Percentiles rank a stretch among this genome's conserved stretches.
phyloP scores from a whole-genome alignment of 176 grass and related monocot genomes.

The Ensete glaucum region DNA sequence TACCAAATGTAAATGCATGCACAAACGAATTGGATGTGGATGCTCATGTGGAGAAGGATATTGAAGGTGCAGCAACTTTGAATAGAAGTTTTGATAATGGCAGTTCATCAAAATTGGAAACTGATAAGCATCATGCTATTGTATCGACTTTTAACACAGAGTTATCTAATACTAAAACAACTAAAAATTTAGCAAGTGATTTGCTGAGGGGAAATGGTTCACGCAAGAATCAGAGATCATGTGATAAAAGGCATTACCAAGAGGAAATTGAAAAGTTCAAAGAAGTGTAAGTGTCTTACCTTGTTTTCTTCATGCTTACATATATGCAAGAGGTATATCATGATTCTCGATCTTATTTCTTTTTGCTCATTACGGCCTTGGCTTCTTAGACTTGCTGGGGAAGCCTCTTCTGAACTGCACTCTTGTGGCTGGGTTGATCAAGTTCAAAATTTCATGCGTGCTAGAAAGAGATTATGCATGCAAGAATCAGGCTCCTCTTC shows the following conservation, averaged over 20 bases:
- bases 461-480: constrained; percentile 39
- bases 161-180: constrained; percentile 11
- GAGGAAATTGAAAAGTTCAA: constrained; percentile 50
- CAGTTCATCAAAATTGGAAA: constrained; percentile 18
- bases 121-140: constrained; percentile 8
- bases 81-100: constrained; percentile 17
- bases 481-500: constrained; percentile 24
- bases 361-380: neutral
- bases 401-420: constrained; percentile 58
- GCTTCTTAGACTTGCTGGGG: constrained; percentile 42
- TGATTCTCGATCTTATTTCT: constrained; percentile 3
- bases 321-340: neutral
- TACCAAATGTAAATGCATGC: constrained; percentile 39
- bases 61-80: constrained; percentile 1
- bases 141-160: constrained; percentile 20
- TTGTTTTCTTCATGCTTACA: neutral
- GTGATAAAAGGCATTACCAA: constrained; percentile 23
- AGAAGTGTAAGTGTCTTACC: constrained; percentile 58
- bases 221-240: constrained; percentile 19
- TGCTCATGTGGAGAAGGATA: constrained; percentile 11
- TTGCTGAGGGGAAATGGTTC: constrained; percentile 25
- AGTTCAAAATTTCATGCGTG: constrained; percentile 60
- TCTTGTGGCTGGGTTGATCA: constrained; percentile 59
- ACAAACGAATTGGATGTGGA: constrained; percentile 3
- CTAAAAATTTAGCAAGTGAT: constrained; percentile 23